Base-by-base conservation (phyloP, 1,284 basidiomycete species). In the Austroboletus niveus region DNA sequence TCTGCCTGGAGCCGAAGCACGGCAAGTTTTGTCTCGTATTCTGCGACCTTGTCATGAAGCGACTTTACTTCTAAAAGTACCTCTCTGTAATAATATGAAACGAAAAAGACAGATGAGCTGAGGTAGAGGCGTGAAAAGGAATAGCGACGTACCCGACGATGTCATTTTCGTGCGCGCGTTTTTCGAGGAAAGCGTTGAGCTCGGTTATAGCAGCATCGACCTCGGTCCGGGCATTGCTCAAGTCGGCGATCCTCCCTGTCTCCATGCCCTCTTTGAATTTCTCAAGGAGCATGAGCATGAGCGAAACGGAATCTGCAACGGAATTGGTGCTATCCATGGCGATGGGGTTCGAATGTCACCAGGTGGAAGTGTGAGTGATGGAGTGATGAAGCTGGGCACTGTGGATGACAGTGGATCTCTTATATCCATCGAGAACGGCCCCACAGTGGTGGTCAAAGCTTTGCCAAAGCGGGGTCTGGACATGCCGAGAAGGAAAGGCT, bases 191-290 rank as follows among this genome's bases (percentile, higher is more conserved):
- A 34, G 10, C 10, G 14, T 34, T 14, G 32, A 63, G 52, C 34
- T 51, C 31, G 14, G 39, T 39, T 2, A 56, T 58, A 11, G 60
- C 61, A 11, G 42, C 42, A 3, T 64, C 49, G 32, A 63, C 42
- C 45, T 51, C 62, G n/a, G 45, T 39, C 36, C 48, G 46, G 6
- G 31, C 53, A 15, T 48, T 31, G 5, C 47, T 22, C 6, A 64
- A 1, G 51, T 47, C 20, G 29, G 45, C 4, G 34, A 63, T 51
- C 22, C 45, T 44, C 0, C 60, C 62, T 2, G 34, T 44, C 29
- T 56, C 35, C 24, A 66, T 51, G 11, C 45, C 48, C 8, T 56
- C 44, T 14, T 4, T 63, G 20, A 62, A 29, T n/a, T 48, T 40
- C 8, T 46, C 45, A 34, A 62, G n/a, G 22, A 24, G 22, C 22